A percentile compares a stretch with the other conserved stretches of the same genome.
These are phyloP conservation scores for Wickerhamiella allomyrinae DNA, from an alignment of 805 yeast species.

Conservation along the genomic window DNA sequence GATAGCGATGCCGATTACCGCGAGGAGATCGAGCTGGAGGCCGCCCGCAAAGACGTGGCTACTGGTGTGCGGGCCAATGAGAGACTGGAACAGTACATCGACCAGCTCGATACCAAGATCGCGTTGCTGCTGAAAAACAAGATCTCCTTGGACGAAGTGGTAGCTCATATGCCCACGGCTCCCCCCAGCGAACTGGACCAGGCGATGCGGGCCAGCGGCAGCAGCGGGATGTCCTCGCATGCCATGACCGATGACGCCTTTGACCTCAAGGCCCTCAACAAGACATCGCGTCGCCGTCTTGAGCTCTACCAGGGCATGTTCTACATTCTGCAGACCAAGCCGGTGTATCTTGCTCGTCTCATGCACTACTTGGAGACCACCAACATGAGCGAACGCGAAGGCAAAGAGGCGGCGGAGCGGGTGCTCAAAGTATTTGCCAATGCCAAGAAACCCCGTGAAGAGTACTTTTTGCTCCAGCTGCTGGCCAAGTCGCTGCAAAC, in stretches of 20 bases:
- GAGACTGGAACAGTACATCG: slow-evolving; percentile 55
- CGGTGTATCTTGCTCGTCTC: slow-evolving; percentile 51
- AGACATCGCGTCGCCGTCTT: slow-evolving; percentile 32
- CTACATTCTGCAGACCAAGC: slow-evolving; percentile 72
- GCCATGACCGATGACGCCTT: slow-evolving; percentile 15
- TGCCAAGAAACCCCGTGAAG: slow-evolving; percentile 47
- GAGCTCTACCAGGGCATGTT: slow-evolving; percentile 66
- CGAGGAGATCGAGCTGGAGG: slow-evolving; percentile 56
- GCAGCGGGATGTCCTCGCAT: slow-evolving; percentile 5
- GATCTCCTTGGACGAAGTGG: slow-evolving; percentile 58
- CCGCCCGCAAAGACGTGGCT: slow-evolving; percentile 50
- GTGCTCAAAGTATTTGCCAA: slow-evolving; percentile 25
- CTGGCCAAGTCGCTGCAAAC: slow-evolving; percentile 24
- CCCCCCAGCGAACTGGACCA: slow-evolving; percentile 2
- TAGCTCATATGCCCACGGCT: slow-evolving; percentile 6
- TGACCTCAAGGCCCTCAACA: slow-evolving; percentile 27
- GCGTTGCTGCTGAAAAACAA: slow-evolving; percentile 67
- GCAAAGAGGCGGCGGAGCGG: slow-evolving; percentile 21
- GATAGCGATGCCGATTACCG: slow-evolving; percentile 62
- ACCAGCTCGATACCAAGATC: slow-evolving; percentile 63
- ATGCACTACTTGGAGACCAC: slow-evolving; percentile 19
- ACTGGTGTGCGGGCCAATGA: slow-evolving; percentile 59
- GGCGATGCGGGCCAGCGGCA: slow-evolving; percentile 7
- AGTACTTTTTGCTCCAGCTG: slow-evolving; percentile 46
- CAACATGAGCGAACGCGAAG: slow-evolving; percentile 22